Conservation (phyloP, 148 eudicot genomes). For the Dysphania ambrosioides region DNA sequence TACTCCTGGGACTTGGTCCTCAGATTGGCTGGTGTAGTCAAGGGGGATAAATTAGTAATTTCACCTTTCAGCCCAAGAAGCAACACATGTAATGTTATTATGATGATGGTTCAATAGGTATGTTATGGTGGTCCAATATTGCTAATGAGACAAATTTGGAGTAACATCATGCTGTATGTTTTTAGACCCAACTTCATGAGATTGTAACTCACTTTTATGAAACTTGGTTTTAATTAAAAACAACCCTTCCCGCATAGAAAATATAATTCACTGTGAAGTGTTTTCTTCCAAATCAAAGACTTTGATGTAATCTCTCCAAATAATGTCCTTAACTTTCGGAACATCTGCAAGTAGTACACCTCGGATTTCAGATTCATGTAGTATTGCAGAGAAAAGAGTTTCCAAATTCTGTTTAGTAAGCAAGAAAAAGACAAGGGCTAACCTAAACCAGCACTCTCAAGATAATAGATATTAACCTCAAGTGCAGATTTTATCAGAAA, state of each 20-base stretch:
- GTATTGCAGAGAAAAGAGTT: too few relatives aligned
- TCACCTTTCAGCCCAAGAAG: neutral
- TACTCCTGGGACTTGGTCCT: neutral
- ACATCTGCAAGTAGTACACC: neutral
- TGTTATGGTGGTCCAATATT: neutral
- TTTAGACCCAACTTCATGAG: neutral
- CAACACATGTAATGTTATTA: neutral
- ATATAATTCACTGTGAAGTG: neutral
- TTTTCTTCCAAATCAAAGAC: neutral
- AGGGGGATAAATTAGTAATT: neutral
- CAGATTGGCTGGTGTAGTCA: neutral
- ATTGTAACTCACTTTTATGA: too few relatives aligned
- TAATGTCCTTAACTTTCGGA: neutral
- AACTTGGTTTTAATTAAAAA: too few relatives aligned
- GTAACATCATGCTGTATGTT: too few relatives aligned
- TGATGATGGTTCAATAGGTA: neutral
- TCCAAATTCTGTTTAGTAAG: too few relatives aligned
- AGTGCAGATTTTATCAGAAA: slow-evolving; percentile 1
- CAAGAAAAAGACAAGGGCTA: too few relatives aligned
- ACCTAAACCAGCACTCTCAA: neutral
- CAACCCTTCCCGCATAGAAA: too few relatives aligned
- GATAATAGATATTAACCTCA: neutral
- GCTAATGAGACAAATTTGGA: neutral
- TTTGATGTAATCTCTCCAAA: neutral
- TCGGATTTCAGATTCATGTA: too few relatives aligned